A percentile compares a stretch with the other conserved stretches of the same genome.
Conservation (phyloP, 106 monocot species). For the Xerophyta viscosa region DNA sequence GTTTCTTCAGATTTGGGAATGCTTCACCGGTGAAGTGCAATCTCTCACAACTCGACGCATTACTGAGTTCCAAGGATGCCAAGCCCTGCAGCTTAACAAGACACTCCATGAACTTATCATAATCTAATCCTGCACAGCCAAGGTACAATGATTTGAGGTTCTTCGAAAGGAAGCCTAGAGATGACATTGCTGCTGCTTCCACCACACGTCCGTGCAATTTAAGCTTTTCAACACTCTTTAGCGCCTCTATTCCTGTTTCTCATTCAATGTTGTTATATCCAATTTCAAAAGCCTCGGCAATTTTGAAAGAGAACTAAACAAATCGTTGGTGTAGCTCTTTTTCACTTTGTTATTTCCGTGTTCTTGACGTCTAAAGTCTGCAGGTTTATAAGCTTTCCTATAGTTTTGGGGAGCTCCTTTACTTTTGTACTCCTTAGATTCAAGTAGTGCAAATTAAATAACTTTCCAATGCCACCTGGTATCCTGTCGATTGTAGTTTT, state of each 20-base stretch:
- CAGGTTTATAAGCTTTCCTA: slow-evolving; percentile 14
- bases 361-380: slow-evolving; percentile 9
- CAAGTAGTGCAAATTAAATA: slow-evolving; percentile 18
- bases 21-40: slow-evolving; percentile 3
- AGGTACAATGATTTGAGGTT: not conserved
- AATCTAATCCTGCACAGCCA: slow-evolving; percentile 3
- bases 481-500: not conserved
- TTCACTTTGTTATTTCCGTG: slow-evolving; percentile 6
- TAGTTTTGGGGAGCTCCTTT: slow-evolving; percentile 10
- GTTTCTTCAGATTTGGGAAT: slow-evolving; percentile 8
- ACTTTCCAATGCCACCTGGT: slow-evolving; percentile 8
- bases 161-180: not conserved
- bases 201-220: not conserved
- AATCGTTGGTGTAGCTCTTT: not conserved
- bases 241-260: not conserved
- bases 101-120: slow-evolving; percentile 4
- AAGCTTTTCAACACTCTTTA: not conserved
- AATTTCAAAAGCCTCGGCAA: slow-evolving; percentile 10
- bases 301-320: slow-evolving; percentile 10
- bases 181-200: not conserved
- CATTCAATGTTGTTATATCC: slow-evolving; percentile 2
- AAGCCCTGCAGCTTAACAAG: not conserved
- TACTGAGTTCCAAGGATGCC: not conserved
- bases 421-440: slow-evolving; percentile 14
- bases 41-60: slow-evolving; percentile 3